Conservation (phyloP, 345 rosid genomes). For the Lagerstroemia speciosa region DNA sequence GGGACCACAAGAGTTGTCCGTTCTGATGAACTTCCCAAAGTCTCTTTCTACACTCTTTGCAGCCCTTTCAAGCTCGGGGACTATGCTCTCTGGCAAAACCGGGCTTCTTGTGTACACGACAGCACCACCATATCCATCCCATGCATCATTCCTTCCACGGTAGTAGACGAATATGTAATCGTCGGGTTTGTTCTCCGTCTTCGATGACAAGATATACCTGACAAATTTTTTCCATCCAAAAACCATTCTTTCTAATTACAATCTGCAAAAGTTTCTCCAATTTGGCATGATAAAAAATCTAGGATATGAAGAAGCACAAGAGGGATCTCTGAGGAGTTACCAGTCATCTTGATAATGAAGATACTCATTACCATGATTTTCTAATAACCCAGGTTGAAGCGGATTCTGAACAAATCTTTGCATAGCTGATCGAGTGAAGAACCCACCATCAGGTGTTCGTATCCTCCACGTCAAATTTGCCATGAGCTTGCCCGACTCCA, state of each 20-base stretch:
- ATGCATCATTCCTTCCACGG: conserved; percentile 83
- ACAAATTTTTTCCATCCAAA: background rate
- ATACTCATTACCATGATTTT: conserved; percentile 84
- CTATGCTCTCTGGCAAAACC: conserved; percentile 55
- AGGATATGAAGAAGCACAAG: background rate
- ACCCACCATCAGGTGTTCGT: conserved; percentile 59
- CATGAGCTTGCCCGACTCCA: conserved; percentile 57
- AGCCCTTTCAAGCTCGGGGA: conserved; percentile 76
- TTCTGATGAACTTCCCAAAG: conserved; percentile 56
- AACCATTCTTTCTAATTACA: background rate
- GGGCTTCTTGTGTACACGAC: conserved; percentile 85
- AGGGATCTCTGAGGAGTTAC: conserved; percentile 22
- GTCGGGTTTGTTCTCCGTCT: conserved; percentile 55
- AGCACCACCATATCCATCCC: conserved; percentile 99
- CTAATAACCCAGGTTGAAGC: conserved; percentile 56
- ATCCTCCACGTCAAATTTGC: conserved; percentile 86
- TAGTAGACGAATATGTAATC: conserved; percentile 84
- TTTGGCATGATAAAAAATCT: background rate
- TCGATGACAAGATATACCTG: conserved; percentile 85
- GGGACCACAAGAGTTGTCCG: conserved; percentile 77
- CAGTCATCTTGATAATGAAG: conserved; percentile 98
- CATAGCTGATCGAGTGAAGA: conserved; percentile 58
- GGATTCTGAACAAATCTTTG: conserved; percentile 81
- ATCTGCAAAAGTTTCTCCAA: background rate
- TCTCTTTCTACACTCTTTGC: conserved; percentile 76